Evolutionary conservation across 352 stramenopile genomes (phyloP), one percentile per base, ranked within the genome.

Genomic region (Globisporangium cederbergense): DNA sequence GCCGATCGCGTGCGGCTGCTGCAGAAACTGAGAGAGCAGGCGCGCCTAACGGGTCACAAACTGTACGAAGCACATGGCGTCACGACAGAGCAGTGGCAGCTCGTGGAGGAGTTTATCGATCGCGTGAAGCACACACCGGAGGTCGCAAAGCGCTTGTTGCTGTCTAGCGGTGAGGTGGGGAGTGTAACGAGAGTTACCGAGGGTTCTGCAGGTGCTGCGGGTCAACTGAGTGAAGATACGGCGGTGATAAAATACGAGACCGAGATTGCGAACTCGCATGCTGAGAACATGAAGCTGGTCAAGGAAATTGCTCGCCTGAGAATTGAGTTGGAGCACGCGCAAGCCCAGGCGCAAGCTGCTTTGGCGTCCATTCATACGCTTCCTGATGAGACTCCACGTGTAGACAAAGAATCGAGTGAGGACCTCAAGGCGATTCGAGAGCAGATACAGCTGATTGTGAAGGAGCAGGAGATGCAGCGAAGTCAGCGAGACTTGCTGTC

Each of bases 31-130:
- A 64, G 77, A 61, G 73, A 90, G 10, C 81, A 90, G 59, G 81
- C 81, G 4, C 75, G 77, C 0, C 18, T 84, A 11, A 65, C 78
- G 4, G 75, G 79, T 3, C 65, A 72, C 9, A 83, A 86, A 42
- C 56, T 90, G 4, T 89, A 82, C 53, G 76, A 91, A 25, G 60
- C 70, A 13, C 77, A 89, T 64, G 79, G 79, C 0, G 67, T 91
- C 32, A 87, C 76, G 0, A 81, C 60, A 2, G 79, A 88, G 34
- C 74, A 89, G 53, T 89, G 76, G 78, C 20, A 63, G 43, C 66
- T 74, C 36, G 79, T 89, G 1, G 77, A 89, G 66, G 76, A 80
- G n/a, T 86, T 90, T 61, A 90, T 93, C 55, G 76, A 89, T 51
- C 70, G 77, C 22, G 71, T 91, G 9, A 84, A 86, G 40, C 67